These are phyloP conservation scores for Aquanectria penicillioides DNA, from an alignment of 2,329 filamentous ascomycete species.

Conservation along the genomic window DNA sequence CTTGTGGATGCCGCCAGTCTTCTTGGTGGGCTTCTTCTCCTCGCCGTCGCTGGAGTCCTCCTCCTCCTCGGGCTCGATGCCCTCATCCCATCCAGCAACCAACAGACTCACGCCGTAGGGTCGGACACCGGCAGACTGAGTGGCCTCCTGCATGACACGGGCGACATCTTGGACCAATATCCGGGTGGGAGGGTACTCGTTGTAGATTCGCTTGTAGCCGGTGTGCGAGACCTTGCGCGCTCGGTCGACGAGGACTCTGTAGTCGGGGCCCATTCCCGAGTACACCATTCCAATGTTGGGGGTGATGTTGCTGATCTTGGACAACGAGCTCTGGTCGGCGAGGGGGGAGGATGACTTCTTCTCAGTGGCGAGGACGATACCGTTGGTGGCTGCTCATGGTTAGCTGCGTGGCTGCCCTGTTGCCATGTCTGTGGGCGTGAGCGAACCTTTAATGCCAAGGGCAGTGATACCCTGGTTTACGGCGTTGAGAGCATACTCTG, in stretches of 20 bases:
- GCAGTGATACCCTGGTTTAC: constrained; percentile 99
- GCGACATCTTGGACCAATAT: constrained; percentile 99
- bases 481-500: constrained; percentile 98
- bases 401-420: constrained; percentile 24
- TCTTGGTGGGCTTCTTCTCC: constrained; percentile 80
- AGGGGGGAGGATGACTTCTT: constrained; percentile 99
- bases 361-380: constrained; percentile 97
- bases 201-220: constrained; percentile 99
- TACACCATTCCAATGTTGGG: constrained; percentile 99
- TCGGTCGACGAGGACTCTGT: constrained; percentile 96
- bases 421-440: constrained; percentile 1
- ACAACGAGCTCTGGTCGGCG: constrained; percentile 92
- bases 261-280: constrained; percentile 98
- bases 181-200: constrained; percentile 98
- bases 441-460: constrained; percentile 93
- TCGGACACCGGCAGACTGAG: constrained; percentile 95
- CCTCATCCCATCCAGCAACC: constrained; percentile 98
- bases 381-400: constrained; percentile 82
- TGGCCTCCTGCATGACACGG: constrained; percentile 98
- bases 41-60: constrained; percentile 66
- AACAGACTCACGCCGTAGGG: constrained; percentile 96
- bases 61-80: constrained; percentile 85
- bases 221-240: constrained; percentile 98
- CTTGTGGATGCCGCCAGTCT: constrained; percentile 96
- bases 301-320: constrained; percentile 97